Conservation (phyloP, 768 basidiomycete species). For the Artomyces pyxidatus region DNA sequence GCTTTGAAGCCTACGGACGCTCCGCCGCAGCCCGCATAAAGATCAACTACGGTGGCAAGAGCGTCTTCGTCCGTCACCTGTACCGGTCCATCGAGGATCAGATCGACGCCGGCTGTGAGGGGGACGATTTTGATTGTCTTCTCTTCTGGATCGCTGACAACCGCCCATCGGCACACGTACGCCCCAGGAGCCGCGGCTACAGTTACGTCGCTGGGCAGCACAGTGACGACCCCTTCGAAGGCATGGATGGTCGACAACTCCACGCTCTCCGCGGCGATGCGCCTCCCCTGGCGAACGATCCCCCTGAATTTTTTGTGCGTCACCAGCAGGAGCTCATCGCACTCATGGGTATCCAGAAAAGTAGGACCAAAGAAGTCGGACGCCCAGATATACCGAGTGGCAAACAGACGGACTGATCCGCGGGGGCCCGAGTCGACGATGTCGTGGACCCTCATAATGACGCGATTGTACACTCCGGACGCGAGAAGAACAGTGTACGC, state of each 20-base stretch:
- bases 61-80: too few species aligned
- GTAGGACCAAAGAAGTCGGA: not conserved
- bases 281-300: too few species aligned
- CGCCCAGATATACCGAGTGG: not conserved
- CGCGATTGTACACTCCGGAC: not conserved
- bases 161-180: not conserved
- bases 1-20: not conserved
- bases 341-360: too few species aligned
- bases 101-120: too few species aligned
- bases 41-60: not conserved
- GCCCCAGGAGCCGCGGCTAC: not conserved
- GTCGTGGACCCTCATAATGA: not conserved
- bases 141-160: not conserved
- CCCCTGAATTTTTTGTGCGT: too few species aligned
- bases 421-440: not conserved
- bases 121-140: not conserved
- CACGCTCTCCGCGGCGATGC: too few species aligned
- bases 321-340: not conserved
- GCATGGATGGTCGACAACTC: too few species aligned
- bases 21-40: not conserved
- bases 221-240: too few species aligned
- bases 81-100: too few species aligned
- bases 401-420: not conserved
- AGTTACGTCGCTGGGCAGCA: too few species aligned
- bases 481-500: too few species aligned